These are phyloP conservation scores for Mrakia hoshinonis DNA, from an alignment of 768 basidiomycete species.

Conservation along the genomic window DNA sequence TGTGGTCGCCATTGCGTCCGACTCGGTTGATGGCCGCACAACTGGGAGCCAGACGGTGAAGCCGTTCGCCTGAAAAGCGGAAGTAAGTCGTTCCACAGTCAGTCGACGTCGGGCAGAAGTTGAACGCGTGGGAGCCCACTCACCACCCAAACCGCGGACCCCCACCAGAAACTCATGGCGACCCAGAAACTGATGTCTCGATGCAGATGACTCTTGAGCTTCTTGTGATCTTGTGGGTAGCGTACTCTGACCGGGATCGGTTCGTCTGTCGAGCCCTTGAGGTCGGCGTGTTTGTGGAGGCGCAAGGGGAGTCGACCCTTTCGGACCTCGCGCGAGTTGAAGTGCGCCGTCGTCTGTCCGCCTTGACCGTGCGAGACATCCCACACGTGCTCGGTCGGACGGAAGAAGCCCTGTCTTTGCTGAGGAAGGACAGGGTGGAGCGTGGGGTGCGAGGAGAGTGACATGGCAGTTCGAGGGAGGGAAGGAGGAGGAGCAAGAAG, in stretches of 20 bases:
- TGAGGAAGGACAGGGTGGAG: not conserved
- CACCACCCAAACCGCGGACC: constrained; percentile 21
- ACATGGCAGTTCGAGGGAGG: not conserved
- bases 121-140: not conserved
- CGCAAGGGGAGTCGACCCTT: constrained; percentile 19
- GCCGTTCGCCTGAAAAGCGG: not conserved
- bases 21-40: not conserved
- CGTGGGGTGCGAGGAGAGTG: not conserved
- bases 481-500: not conserved
- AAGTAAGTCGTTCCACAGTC: not conserved
- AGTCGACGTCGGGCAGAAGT: not conserved
- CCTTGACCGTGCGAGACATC: not conserved
- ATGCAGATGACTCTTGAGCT: constrained; percentile 6
- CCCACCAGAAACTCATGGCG: constrained; percentile 20
- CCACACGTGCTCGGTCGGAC: constrained; percentile 13
- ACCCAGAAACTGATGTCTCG: constrained; percentile 23
- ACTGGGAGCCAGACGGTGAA: constrained; percentile 21
- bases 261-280: not conserved
- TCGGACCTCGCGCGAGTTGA: constrained; percentile 6
- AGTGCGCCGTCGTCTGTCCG: not conserved
- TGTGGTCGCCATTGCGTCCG: constrained; percentile 28
- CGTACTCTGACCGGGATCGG: constrained; percentile 4
- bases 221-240: not conserved
- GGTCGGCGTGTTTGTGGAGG: not conserved
- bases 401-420: not conserved